Evolutionary conservation across 1,139 yeast species (phyloP), one percentile per base, ranked within the genome.

Genomic region (Yamadazyma siamensis): DNA sequence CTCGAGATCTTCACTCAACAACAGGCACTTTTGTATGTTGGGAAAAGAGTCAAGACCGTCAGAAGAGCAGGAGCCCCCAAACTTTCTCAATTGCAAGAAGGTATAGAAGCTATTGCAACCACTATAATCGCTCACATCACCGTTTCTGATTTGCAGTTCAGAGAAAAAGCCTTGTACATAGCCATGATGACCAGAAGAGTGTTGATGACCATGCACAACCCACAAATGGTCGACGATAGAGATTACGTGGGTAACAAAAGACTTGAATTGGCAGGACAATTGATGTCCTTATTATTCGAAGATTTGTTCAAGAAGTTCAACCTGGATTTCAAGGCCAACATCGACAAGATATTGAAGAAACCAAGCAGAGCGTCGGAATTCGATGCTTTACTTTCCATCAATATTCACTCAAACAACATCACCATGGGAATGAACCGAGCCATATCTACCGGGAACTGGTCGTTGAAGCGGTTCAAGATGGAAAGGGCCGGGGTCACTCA

Each of bases 401-500:
- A 86, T 41, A 87, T 88, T 34, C 96, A 89, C 53, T 84, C 95
- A 8, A 84, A 86, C 50, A 88, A 87, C 52, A 89, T 91, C 43
- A 88, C 98, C 11, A 83, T 83, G 56, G 99, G 99, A 21, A 68
- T 91, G 59, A 89, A 89, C 56, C 75, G 98, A 47, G 96, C 99
- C 23, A 91, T 91, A 33, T 89, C 97, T 5, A 91, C 99, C 0
- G 99, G 99, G 46, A 91, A 91, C 56, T 91, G 99, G 99, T 87
- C 96, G 1, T 72, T 91, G 54, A 91, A 91, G 61, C 87, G 99
- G 66, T 91, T 91, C 71, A 91, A 89, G 80, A 91, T 91, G 99
- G 98, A 94, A 64, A 78, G 98, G 42, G 98, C 99, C 0, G 99
- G 99, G 62, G 98, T 91, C 29, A 94, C 99, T 4, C 98, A 91